Conservation (phyloP, 2,329 filamentous ascomycete species). For the Anisogramma anomala region DNA sequence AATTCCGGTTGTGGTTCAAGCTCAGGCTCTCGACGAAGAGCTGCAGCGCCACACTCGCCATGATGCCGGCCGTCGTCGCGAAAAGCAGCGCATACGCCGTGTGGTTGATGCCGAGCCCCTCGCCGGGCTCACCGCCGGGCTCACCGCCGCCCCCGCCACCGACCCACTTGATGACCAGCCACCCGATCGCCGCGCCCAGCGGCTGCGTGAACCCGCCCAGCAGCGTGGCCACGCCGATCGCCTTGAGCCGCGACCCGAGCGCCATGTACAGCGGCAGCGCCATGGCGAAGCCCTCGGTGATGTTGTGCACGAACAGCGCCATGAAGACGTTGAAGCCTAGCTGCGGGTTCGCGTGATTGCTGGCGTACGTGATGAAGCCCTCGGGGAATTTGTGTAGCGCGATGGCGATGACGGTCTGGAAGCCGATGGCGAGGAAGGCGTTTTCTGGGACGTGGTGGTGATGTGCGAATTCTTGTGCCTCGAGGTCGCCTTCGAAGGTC, state of each 20-base stretch:
- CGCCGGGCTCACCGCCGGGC: no score
- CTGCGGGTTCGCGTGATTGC: conserved; percentile 85
- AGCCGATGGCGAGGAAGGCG: conserved; percentile 84
- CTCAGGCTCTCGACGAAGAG: conserved; percentile 78
- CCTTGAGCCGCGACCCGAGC: conserved; percentile 64
- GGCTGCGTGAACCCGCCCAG: conserved; percentile 83
- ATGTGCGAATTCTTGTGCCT: conserved; percentile 39
- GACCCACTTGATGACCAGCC: conserved; percentile 71
- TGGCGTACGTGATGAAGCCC: conserved; percentile 82
- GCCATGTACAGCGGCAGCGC: conserved; percentile 88
- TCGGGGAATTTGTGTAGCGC: conserved; percentile 92
- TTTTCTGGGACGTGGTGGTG: conserved; percentile 95
- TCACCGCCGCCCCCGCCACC: conserved; percentile 19
- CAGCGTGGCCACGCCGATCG: conserved; percentile 73
- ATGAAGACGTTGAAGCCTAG: conserved; percentile 89
- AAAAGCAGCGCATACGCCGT: conserved; percentile 72
- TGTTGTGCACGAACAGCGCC: conserved; percentile 95
- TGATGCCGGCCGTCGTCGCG: conserved; percentile 81
- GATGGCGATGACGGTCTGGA: conserved; percentile 91
- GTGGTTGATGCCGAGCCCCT: conserved; percentile 38
- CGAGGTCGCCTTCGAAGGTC: conserved; percentile 30
- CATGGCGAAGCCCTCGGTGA: conserved; percentile 92
- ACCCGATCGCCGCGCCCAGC: conserved; percentile 71
- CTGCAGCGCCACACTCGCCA: conserved; percentile 86
- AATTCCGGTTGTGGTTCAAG: conserved; percentile 64